These are phyloP conservation scores for Grigorovia jiainica DNA, from an alignment of 805 yeast genomes.

Conservation along the genomic window DNA sequence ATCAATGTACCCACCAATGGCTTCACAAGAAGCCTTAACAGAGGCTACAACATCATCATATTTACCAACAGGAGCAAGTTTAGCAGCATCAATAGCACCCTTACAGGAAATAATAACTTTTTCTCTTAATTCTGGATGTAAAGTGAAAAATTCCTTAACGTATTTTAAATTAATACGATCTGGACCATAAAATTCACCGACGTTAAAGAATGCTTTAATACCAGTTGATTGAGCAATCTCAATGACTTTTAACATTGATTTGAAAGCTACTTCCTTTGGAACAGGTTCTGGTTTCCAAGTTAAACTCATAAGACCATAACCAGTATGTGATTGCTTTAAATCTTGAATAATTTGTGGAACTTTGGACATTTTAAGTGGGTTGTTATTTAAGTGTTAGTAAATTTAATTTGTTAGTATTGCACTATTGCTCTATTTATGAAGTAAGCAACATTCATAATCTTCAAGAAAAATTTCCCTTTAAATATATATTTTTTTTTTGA, in stretches of 20 bases:
- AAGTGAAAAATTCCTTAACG: constrained; percentile 47
- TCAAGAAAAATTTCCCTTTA: too few relatives aligned
- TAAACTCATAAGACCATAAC: constrained; percentile 76
- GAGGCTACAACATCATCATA: constrained; percentile 38
- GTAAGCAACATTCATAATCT: too few relatives aligned
- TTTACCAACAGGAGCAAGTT: constrained; percentile 40
- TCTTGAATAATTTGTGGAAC: constrained; percentile 15
- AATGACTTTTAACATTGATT: constrained; percentile 43
- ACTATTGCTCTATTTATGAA: too few relatives aligned
- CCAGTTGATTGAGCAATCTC: constrained; percentile 26
- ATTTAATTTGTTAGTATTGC: too few relatives aligned
- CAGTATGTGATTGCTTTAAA: constrained; percentile 26
- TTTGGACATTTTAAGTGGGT: constrained; percentile 13
- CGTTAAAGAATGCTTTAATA: constrained; percentile 47
- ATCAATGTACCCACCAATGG: constrained; percentile 42
- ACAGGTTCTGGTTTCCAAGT: constrained; percentile 59
- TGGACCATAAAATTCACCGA: constrained; percentile 72
- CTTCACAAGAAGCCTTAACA: constrained; percentile 35
- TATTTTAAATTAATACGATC: constrained; percentile 44
- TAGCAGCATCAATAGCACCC: constrained; percentile 42
- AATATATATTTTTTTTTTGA: too few relatives aligned
- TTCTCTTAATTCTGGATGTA: constrained; percentile 45
- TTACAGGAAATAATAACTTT: constrained; percentile 57
- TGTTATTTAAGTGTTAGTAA: too few relatives aligned
- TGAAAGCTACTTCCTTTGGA: constrained; percentile 44